Percentiles rank a stretch among this genome's conserved stretches.
phyloP scores from a whole-genome alignment of 176 grass and related monocot genomes.

The Hordeum marinum region DNA sequence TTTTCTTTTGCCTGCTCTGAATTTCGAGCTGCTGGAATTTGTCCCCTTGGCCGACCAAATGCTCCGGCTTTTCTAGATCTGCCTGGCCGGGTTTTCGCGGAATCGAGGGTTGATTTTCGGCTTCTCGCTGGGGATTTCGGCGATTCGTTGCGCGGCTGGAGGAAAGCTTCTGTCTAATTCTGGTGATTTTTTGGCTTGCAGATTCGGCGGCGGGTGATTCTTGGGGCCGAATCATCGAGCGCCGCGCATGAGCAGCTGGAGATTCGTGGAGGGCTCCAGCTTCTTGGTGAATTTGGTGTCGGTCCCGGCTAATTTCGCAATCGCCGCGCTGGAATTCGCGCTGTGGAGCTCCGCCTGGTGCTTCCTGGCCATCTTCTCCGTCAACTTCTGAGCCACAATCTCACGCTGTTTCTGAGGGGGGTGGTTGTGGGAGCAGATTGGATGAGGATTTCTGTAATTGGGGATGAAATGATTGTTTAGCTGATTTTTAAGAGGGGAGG shows the following conservation, averaged over 20 bases:
- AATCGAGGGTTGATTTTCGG: no score
- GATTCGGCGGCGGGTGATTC: background rate
- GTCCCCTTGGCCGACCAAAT: background rate
- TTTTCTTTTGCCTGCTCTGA: background rate
- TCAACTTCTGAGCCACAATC: slow-evolving; percentile 22
- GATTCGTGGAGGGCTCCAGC: slow-evolving; percentile 18
- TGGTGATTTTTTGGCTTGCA: background rate
- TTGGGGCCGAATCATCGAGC: background rate
- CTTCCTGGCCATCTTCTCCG: slow-evolving; percentile 1
- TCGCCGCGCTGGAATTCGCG: slow-evolving; percentile 25
- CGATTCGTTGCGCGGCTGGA: background rate
- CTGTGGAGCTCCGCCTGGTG: slow-evolving; percentile 36
- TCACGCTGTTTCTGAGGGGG: background rate
- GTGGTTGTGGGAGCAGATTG: background rate
- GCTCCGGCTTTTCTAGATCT: background rate
- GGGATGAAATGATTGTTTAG: background rate
- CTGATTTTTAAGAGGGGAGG: background rate
- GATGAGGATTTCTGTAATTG: slow-evolving; percentile 15
- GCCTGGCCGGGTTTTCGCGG: no score
- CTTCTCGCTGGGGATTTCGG: no score
- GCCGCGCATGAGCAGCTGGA: slow-evolving; percentile 1
- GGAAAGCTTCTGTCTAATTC: background rate
- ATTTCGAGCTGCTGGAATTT: background rate
- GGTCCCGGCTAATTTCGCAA: slow-evolving; percentile 8
- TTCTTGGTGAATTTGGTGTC: slow-evolving; percentile 32